Conservation (phyloP, 2,329 filamentous ascomycete genomes). For the Trichophyton simii region DNA sequence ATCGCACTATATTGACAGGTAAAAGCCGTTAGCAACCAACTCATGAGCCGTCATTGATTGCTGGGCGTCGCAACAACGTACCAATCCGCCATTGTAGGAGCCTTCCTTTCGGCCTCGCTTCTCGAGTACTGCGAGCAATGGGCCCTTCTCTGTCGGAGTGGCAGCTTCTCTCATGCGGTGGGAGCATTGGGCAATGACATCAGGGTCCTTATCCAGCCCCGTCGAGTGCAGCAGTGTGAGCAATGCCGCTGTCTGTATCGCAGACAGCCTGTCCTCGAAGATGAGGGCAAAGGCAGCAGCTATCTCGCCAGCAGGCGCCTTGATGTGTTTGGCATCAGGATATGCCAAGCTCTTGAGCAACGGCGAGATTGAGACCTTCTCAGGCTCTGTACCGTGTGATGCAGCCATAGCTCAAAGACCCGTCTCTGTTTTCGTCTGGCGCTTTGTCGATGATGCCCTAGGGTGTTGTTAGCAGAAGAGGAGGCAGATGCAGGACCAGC, state of each 20-base stretch:
- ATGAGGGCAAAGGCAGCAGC: constrained; percentile 81
- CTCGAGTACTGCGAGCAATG: constrained; percentile 50
- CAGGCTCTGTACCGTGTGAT: constrained; percentile 15
- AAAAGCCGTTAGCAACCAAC: not conserved
- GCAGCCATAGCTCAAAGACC: not conserved
- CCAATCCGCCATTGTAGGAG: constrained; percentile 67
- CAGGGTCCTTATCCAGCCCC: constrained; percentile 65
- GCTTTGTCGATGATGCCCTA: not conserved
- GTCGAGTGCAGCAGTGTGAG: constrained; percentile 89
- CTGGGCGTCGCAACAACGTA: constrained; percentile 36
- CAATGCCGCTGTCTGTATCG: constrained; percentile 74
- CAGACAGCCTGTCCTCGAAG: constrained; percentile 80
- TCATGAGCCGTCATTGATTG: not conserved
- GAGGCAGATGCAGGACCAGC: not conserved
- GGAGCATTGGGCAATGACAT: constrained; percentile 77
- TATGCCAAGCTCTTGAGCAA: constrained; percentile 37
- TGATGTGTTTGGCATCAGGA: constrained; percentile 29
- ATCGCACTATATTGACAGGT: constrained; percentile 48
- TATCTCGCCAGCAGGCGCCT: constrained; percentile 66
- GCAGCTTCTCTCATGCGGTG: constrained; percentile 72
- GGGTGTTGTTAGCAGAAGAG: not conserved
- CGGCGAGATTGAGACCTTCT: constrained; percentile 35
- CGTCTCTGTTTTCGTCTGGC: not conserved
- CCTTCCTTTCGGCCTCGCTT: constrained; percentile 54
- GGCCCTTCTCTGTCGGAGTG: constrained; percentile 53